A percentile compares a stretch with the other conserved stretches of the same genome.
Evolutionary conservation across 345 rosid species (phyloP).

Genomic region (Iberis pinnata): DNA sequence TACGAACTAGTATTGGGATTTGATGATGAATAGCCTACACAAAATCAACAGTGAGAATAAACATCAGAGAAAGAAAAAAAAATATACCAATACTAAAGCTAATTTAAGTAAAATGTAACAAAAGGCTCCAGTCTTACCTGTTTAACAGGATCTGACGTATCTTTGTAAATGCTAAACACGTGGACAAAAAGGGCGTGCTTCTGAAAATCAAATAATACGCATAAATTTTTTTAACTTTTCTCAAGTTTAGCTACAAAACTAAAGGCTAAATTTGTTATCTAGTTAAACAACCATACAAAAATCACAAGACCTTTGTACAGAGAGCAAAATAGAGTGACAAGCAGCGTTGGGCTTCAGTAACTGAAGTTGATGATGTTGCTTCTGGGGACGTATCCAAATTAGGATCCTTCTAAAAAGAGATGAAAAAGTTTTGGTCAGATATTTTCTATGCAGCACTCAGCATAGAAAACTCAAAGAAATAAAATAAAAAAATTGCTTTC

Average conservation of each 20-base stretch:
- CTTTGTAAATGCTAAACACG: conserved; percentile 58
- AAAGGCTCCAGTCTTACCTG: conserved; percentile 47
- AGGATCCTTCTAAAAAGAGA: conserved; percentile 39
- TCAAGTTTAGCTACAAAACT: conserved; percentile 9
- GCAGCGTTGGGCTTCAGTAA: conserved; percentile 74
- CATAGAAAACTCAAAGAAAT: conserved; percentile 9
- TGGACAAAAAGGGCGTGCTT: conserved; percentile 81
- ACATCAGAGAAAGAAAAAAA: background rate
- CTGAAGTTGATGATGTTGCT: conserved; percentile 39
- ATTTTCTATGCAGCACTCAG: conserved; percentile 10
- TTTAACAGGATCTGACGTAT: conserved; percentile 61
- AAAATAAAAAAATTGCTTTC: background rate
- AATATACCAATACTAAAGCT: conserved; percentile 4
- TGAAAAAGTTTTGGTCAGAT: conserved; percentile 7
- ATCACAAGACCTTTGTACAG: conserved; percentile 76
- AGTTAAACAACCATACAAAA: conserved; percentile 1
- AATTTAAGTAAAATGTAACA: conserved; percentile 6
- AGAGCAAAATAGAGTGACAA: conserved; percentile 91
- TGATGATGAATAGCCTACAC: conserved; percentile 86
- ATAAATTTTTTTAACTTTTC: conserved; percentile 13
- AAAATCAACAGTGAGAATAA: conserved; percentile 23
- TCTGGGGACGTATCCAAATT: conserved; percentile 41
- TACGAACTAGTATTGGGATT: conserved; percentile 87
- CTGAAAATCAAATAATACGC: conserved; percentile 47
- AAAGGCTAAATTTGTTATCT: conserved; percentile 11